Evolutionary conservation across 1,139 yeast species (phyloP).

Genomic region (Candida buenavistaensis): DNA sequence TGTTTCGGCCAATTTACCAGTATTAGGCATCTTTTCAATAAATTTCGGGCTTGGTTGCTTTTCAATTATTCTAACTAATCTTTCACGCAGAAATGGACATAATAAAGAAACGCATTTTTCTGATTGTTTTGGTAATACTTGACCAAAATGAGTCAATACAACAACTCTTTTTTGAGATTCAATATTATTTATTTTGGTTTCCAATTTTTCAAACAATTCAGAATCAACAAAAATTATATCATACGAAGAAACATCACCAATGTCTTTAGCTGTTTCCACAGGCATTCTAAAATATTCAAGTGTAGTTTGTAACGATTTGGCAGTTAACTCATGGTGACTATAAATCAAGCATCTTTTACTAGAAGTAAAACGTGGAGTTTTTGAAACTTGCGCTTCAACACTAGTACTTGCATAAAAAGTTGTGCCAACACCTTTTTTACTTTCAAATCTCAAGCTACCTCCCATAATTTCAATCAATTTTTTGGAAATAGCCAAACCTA

Average conservation of each 20-base stretch:
- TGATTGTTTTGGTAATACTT: conserved; percentile 24
- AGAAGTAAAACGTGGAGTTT: conserved; percentile 14
- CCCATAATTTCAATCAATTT: conserved; percentile 61
- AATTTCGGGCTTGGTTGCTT: conserved; percentile 2
- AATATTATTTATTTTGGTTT: not conserved
- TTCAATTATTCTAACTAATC: conserved; percentile 19
- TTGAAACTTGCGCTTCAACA: conserved; percentile 20
- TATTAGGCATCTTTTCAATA: not conserved
- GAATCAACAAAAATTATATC: conserved; percentile 21
- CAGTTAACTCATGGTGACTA: conserved; percentile 32
- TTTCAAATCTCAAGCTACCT: conserved; percentile 52
- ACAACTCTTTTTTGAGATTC: too few species aligned
- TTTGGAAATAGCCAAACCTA: conserved; percentile 60
- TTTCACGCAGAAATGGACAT: conserved; percentile 34
- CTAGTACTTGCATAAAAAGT: conserved; percentile 40
- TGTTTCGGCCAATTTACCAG: conserved; percentile 21
- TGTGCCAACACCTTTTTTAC: conserved; percentile 53
- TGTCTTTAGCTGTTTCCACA: conserved; percentile 17
- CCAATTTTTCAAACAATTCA: conserved; percentile 18
- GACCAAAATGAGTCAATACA: conserved; percentile 30
- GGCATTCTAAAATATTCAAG: conserved; percentile 34
- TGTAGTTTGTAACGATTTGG: conserved; percentile 30
- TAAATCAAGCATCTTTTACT: conserved; percentile 31
- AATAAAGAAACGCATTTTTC: conserved; percentile 29
- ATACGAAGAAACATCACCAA: conserved; percentile 1